phyloP scores from a whole-genome alignment of 106 monocot species.

The Dioscorea zingiberensis region DNA sequence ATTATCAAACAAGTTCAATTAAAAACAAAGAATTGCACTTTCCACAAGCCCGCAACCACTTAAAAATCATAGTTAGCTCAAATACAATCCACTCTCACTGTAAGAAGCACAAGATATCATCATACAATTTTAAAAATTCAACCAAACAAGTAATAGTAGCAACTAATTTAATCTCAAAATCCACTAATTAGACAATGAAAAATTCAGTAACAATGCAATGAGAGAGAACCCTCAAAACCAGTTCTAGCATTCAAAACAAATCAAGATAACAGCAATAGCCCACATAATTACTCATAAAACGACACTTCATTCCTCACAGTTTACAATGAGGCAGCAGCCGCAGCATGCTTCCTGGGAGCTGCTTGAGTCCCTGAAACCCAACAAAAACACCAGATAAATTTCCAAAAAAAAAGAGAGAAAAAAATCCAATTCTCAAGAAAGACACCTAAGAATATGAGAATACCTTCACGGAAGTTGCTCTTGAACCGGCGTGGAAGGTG shows the following conservation, averaged over 20 bases:
- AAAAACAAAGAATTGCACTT: too few species aligned
- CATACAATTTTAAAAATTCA: too few species aligned
- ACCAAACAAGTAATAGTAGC: too few species aligned
- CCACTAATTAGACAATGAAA: too few species aligned
- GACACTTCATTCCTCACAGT: not conserved
- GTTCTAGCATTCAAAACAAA: not conserved
- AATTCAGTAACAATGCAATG: too few species aligned
- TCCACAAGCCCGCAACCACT: too few species aligned
- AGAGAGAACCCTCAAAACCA: too few species aligned
- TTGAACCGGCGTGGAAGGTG: conserved; percentile 23
- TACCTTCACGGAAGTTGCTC: conserved; percentile 22
- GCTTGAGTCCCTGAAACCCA: conserved; percentile 7
- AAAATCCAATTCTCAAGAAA: not conserved
- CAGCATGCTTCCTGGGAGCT: conserved; percentile 1
- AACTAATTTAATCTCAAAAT: too few species aligned
- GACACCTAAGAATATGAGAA: not conserved
- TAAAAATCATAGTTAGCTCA: too few species aligned
- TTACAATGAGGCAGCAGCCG: conserved; percentile 5
- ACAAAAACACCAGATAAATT: not conserved
- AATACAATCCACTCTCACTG: too few species aligned
- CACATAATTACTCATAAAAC: not conserved
- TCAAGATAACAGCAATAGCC: not conserved
- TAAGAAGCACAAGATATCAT: too few species aligned
- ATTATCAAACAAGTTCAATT: too few species aligned
- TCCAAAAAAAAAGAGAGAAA: not conserved